phyloP scores from a whole-genome alignment of 768 basidiomycete genomes.

The Mycena crocata region DNA sequence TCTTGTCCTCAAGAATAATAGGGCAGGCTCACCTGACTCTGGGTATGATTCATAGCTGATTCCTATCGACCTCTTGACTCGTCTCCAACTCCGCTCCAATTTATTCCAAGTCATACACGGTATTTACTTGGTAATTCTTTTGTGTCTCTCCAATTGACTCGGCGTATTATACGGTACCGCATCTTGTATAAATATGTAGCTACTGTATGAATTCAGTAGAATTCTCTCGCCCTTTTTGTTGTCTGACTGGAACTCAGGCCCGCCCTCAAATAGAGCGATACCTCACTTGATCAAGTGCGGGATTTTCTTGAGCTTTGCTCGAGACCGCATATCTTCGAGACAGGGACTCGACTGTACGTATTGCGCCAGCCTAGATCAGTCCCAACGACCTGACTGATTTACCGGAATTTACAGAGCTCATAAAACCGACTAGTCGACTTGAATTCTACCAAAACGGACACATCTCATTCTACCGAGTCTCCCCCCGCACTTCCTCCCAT shows the following conservation, averaged over 20 bases:
- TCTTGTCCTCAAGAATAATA: too few species aligned
- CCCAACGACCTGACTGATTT: background rate
- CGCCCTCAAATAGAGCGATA: conserved; percentile 8
- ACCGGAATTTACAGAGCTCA: conserved; percentile 1
- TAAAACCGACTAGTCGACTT: background rate
- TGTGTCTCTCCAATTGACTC: too few species aligned
- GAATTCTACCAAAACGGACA: conserved; percentile 12
- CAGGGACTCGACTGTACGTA: conserved; percentile 13
- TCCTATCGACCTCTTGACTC: too few species aligned
- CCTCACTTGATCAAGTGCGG: conserved; percentile 21
- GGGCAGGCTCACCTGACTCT: too few species aligned
- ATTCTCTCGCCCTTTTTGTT: too few species aligned
- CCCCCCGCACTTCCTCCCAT: background rate
- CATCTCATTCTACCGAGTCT: background rate
- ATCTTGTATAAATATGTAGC: too few species aligned
- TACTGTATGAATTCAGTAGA: too few species aligned
- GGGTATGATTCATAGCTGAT: too few species aligned
- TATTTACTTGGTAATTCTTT: too few species aligned
- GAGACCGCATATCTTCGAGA: conserved; percentile 9
- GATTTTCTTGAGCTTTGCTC: background rate
- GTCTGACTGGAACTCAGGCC: background rate
- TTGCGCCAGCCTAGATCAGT: conserved; percentile 5
- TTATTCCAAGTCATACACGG: too few species aligned
- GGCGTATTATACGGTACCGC: too few species aligned
- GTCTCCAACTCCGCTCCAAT: too few species aligned